Percentiles rank a stretch among this genome's conserved stretches.
Evolutionary conservation across 106 monocot species (phyloP).

Genomic region (Narthecium ossifragum): DNA sequence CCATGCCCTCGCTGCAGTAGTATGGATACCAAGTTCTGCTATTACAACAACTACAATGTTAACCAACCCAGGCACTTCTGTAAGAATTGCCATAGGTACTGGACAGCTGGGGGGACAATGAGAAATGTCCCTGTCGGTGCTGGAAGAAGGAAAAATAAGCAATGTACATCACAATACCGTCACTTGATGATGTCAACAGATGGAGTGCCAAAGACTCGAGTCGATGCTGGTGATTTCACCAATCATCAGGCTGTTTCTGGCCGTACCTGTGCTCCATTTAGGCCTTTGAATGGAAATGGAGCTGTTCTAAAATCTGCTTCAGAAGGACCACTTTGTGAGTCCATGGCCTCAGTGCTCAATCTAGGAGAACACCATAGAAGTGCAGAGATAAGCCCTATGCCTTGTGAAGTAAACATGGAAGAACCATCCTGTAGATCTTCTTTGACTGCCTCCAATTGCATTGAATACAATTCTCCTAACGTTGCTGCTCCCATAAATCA

Average conservation of each 20-base stretch:
- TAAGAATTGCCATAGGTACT: conserved; percentile 59
- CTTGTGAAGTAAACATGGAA: conserved; percentile 13
- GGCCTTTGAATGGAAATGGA: background rate
- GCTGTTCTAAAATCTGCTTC: conserved; percentile 8
- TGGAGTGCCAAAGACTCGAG: background rate
- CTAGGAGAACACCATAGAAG: conserved; percentile 6
- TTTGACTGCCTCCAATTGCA: conserved; percentile 7
- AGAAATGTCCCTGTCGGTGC: conserved; percentile 61
- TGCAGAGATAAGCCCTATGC: background rate
- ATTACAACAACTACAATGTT: conserved; percentile 66
- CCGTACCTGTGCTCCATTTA: background rate
- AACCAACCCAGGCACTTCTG: conserved; percentile 65
- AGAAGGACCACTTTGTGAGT: conserved; percentile 21
- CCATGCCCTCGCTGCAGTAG: conserved; percentile 65
- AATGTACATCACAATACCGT: conserved; percentile 11
- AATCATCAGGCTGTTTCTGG: background rate
- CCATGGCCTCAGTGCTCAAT: conserved; percentile 16
- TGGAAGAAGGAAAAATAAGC: conserved; percentile 46
- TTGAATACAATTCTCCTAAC: conserved; percentile 11
- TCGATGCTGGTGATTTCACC: background rate
- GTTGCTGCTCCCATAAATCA: background rate
- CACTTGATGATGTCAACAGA: conserved; percentile 2
- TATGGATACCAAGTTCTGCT: conserved; percentile 62
- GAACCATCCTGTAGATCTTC: conserved; percentile 18
- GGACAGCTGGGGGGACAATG: conserved; percentile 71